Evolutionary conservation across 2,329 filamentous ascomycete species (phyloP), one percentile per base, ranked within the genome.

Genomic region (Sordariomycetes sp.): DNA sequence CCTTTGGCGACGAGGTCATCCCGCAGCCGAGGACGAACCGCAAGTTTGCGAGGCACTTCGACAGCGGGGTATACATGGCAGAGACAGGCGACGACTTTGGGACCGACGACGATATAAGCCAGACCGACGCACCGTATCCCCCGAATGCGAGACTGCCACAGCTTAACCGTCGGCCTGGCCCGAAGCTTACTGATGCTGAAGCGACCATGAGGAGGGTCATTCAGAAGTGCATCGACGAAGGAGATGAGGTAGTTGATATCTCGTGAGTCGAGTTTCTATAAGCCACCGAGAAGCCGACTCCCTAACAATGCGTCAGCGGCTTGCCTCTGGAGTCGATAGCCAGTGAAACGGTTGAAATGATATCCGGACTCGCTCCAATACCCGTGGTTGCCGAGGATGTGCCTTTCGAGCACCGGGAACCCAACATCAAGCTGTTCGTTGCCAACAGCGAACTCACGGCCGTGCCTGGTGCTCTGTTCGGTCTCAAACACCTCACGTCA

Each of bases 51-150:
- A 76, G 83, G 56, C 81, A 86, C 62, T 72, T 80, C 59, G 87
- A 90, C 69, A 89, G 86, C 68, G 85, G 84, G 55, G 79, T 90
- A 3, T 90, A 79, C 71, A 78, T 90, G 72, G 82, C 79, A 3
- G 86, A 88, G 59, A 70, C 53, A 16, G 46, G 46, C 14, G 53
- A 59, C 34, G 53, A 58, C 3, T 25, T 12, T 16, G 20, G 51
- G 3, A 12, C 25, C n/a, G 53, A 55, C 7, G 58, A 46, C 25
- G 58, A 52, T 10, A 3, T 32, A 8, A 51, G 16, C 10, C 28
- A 46, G 22, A 20, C 14, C 37, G 28, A n/a, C 11, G 10, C 25
- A 10, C 18, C 28, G 8, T 52, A 35, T 69, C 28, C 56, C 65
- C n/a, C 64, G 69, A 25, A 60, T 65, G 5, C 68, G 32, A 57